Evolutionary conservation across 2,329 filamentous ascomycete genomes (phyloP).

Genomic region (Penicillium sclerotiorum): DNA sequence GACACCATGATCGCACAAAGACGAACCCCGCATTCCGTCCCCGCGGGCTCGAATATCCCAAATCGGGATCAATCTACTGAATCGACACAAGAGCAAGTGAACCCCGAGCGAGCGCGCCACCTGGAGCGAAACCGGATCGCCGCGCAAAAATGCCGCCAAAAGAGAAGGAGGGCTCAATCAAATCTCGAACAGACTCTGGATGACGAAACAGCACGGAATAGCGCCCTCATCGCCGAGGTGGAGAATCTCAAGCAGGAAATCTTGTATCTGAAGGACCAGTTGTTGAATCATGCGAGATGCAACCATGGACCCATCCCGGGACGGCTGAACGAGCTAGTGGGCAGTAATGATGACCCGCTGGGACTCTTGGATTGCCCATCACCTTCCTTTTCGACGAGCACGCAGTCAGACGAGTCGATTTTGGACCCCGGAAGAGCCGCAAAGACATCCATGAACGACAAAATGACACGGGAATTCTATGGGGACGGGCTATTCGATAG

Average conservation of each 20-base stretch:
- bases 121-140: slow-evolving; percentile 5
- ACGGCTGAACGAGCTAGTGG: no score
- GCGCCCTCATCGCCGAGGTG: slow-evolving; percentile 1
- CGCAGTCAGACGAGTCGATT: slow-evolving; percentile 1
- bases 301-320: slow-evolving; percentile 1
- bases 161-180: not conserved
- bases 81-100: not conserved
- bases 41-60: not conserved
- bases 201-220: not conserved
- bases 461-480: not conserved
- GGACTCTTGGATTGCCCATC: not conserved
- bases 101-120: not conserved
- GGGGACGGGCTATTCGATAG: not conserved
- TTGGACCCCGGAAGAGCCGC: not conserved
- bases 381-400: slow-evolving; percentile 1
- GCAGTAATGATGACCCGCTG: not conserved
- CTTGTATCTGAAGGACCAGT: slow-evolving; percentile 3
- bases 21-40: no score
- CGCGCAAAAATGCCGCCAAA: slow-evolving; percentile 6
- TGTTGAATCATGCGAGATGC: slow-evolving; percentile 2
- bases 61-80: not conserved
- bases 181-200: not conserved
- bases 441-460: not conserved
- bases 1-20: no score
- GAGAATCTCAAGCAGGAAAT: not conserved